Conservation (phyloP, 2,329 filamentous ascomycete species). For the Orbilia quercus region DNA sequence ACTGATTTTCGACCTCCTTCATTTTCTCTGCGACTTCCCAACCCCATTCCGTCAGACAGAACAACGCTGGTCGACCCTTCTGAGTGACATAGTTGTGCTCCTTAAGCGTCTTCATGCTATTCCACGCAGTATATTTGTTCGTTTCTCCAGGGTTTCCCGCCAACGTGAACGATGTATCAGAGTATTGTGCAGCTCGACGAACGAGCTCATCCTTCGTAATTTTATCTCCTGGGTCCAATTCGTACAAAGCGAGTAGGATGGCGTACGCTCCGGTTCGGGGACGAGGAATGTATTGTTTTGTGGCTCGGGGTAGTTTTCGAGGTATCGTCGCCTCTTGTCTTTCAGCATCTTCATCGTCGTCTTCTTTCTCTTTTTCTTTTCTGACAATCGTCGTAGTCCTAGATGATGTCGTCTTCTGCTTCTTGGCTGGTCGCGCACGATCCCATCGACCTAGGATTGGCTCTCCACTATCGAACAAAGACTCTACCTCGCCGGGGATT, state of each 20-base stretch:
- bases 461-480: slow-evolving; percentile 45
- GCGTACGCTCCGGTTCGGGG: slow-evolving; percentile 81
- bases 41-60: slow-evolving; percentile 79
- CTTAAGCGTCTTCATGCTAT: slow-evolving; percentile 79
- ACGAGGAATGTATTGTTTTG: slow-evolving; percentile 77
- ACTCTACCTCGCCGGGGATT: slow-evolving; percentile 11
- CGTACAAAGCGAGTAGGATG: slow-evolving; percentile 73
- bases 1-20: slow-evolving; percentile 63
- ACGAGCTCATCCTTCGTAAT: slow-evolving; percentile 78
- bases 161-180: slow-evolving; percentile 77
- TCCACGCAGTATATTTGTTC: slow-evolving; percentile 77
- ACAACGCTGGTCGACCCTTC: slow-evolving; percentile 75
- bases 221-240: slow-evolving; percentile 68
- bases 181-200: slow-evolving; percentile 75
- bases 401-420: slow-evolving; percentile 21
- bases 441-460: slow-evolving; percentile 42
- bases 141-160: slow-evolving; percentile 75
- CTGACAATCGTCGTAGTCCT: neutral
- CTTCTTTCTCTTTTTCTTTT: too few species aligned
- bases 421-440: slow-evolving; percentile 34
- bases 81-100: slow-evolving; percentile 80
- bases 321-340: slow-evolving; percentile 68
- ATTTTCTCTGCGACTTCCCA: slow-evolving; percentile 78
- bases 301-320: slow-evolving; percentile 66
- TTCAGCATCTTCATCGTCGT: slow-evolving; percentile 58